Evolutionary conservation across 805 yeast genomes (phyloP).

Genomic region (Saitoella complicata): DNA sequence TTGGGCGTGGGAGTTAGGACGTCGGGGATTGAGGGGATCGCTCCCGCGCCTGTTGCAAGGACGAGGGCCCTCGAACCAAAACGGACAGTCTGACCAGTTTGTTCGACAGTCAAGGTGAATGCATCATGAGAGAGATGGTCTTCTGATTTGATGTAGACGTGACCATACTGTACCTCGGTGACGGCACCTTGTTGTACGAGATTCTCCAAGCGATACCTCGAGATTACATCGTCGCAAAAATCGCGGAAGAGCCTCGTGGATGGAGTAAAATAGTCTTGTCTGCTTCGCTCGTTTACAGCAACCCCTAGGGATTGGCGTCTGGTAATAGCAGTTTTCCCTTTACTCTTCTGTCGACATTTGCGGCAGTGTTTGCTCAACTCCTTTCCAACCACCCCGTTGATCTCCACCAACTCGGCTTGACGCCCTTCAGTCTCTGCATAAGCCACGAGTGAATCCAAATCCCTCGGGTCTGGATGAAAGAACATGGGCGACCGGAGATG

Average conservation of each 20-base stretch:
- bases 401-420: conserved; percentile 26
- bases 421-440: conserved; percentile 23
- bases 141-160: not conserved
- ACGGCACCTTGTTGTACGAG: conserved; percentile 24
- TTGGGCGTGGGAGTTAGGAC: conserved; percentile 6
- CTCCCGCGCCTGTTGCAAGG: not conserved
- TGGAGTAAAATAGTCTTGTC: conserved; percentile 31
- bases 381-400: conserved; percentile 28
- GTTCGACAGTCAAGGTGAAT: too few species aligned
- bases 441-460: conserved; percentile 29
- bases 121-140: too few species aligned
- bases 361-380: conserved; percentile 30
- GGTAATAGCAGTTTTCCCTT: too few species aligned
- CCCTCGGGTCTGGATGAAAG: conserved; percentile 31
- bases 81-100: not conserved
- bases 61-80: not conserved
- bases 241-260: conserved; percentile 26
- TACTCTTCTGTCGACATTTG: conserved; percentile 15
- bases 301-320: too few species aligned
- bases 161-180: conserved; percentile 19
- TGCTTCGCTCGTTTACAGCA: conserved; percentile 26
- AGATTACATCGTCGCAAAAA: conserved; percentile 24
- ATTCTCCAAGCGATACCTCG: conserved; percentile 21
- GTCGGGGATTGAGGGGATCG: not conserved
- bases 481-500: conserved; percentile 32